Evolutionary conservation across 192 early-diverging fungal species (phyloP).

Genomic region (Chytriomyces confervae): DNA sequence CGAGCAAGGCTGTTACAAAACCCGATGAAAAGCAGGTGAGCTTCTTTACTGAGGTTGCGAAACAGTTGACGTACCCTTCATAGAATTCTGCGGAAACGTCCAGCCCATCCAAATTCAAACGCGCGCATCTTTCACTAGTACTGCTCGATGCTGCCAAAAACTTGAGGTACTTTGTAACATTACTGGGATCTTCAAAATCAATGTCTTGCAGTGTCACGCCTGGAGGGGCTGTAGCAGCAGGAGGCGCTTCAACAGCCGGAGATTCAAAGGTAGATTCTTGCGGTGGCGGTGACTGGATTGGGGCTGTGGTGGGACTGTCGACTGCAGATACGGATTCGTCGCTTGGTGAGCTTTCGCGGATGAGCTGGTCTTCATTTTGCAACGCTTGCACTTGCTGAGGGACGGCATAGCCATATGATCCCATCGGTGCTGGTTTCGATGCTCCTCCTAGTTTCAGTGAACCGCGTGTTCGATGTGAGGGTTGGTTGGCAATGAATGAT

Average conservation of each 20-base stretch:
- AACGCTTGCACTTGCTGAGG: too few relatives aligned
- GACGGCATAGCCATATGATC: too few relatives aligned
- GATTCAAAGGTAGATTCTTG: not conserved
- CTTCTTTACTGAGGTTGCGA: not conserved
- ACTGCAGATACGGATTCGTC: not conserved
- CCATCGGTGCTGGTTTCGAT: not conserved
- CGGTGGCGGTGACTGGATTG: not conserved
- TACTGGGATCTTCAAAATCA: conserved; percentile 8
- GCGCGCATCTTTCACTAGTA: not conserved
- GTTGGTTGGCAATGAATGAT: not conserved
- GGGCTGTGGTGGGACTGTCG: not conserved
- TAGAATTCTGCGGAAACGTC: conserved; percentile 22
- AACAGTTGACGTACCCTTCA: conserved; percentile 11
- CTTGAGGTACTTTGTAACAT: conserved; percentile 18
- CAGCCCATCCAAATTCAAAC: not conserved
- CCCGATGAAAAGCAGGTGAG: not conserved
- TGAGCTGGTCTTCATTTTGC: not conserved
- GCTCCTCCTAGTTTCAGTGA: not conserved
- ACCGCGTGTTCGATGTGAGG: not conserved
- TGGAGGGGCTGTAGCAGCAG: not conserved
- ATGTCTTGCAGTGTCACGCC: conserved; percentile 14
- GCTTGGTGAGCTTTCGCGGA: not conserved
- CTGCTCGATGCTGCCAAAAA: conserved; percentile 4
- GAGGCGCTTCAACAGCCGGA: not conserved
- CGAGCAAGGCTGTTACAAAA: conserved; percentile 11